Evolutionary conservation across 2,329 filamentous ascomycete genomes (phyloP), one percentile per base, ranked within the genome.

Genomic region (Exophiala oligosperma): DNA sequence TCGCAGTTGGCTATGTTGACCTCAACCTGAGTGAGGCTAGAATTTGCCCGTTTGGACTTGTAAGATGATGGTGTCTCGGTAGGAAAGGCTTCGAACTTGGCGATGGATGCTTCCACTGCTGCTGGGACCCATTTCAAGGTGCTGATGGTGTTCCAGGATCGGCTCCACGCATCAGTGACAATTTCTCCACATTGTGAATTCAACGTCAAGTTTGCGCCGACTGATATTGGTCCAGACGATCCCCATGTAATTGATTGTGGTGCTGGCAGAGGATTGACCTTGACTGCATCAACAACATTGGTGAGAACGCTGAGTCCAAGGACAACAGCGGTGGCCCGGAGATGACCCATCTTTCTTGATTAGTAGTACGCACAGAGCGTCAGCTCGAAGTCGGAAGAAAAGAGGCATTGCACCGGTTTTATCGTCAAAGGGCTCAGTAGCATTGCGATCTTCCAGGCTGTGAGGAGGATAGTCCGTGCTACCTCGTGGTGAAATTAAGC

Each of bases 201-300:
- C 49, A 81, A 69, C 2, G 67, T 63, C 21, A 82, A 68, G 35
- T 70, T 58, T 11, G 67, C 69, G 12, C 69, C 66, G 17, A 83
- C 69, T 28, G 71, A 64, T 60, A 77, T 77, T 35, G 80, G 75
- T n/a, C 80, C 81, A 2, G 78, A 77, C 12, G 71, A 71, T 14
- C 79, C 80, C 81, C 81, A 84, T 53, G 74, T 76, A 64, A 83
- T 82, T 57, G 74, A 75, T 54, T 75, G 74, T 5, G 81, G 81
- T 47, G 80, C 81, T 49, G 81, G 81, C 43, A 84, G 75, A 56
- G 81, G 81, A 63, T 84, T 82, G 57, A 79, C 81, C 41, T 72
- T 71, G 53, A 83, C 78, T 29, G 79, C 79, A 40, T 73, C 69
- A 53, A 7, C 28, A 3, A 26, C 23, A 28, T 3, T 24, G 14